Evolutionary conservation across 2,329 filamentous ascomycete species (phyloP).

Genomic region (Verticillium isaacii): DNA sequence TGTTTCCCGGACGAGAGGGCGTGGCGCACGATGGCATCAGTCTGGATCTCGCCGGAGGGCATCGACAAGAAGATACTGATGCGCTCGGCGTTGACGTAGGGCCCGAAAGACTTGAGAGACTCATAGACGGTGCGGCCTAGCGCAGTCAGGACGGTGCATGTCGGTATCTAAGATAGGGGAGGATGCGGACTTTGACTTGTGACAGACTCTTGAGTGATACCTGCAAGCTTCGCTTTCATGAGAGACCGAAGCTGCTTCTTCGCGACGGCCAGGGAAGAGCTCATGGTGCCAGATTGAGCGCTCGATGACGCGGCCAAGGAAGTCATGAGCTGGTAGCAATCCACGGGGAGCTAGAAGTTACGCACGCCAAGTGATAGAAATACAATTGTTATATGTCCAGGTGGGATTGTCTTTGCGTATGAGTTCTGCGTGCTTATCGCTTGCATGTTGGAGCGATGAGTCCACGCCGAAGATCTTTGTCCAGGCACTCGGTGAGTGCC

Average conservation of each 20-base stretch:
- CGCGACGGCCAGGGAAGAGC: constrained; percentile 52
- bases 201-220: constrained; percentile 57
- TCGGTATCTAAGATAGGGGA: background rate
- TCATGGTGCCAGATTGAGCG: constrained; percentile 32
- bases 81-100: constrained; percentile 69
- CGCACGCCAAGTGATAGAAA: too few species aligned
- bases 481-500: background rate
- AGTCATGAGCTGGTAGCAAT: background rate
- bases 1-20: constrained; percentile 73
- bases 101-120: constrained; percentile 59
- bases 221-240: constrained; percentile 63
- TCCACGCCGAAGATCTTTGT: background rate
- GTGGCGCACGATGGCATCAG: constrained; percentile 74
- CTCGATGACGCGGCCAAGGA: background rate
- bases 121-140: constrained; percentile 63
- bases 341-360: background rate
- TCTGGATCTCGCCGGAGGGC: constrained; percentile 83
- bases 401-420: background rate
- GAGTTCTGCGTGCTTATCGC: background rate
- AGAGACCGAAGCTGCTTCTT: constrained; percentile 72
- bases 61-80: constrained; percentile 92
- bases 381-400: background rate
- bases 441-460: background rate
- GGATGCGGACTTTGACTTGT: constrained; percentile 61
- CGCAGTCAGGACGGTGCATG: background rate